Evolutionary conservation across 352 stramenopile species (phyloP), one percentile per base, ranked within the genome.

Genomic region (Phytopythium vexans): DNA sequence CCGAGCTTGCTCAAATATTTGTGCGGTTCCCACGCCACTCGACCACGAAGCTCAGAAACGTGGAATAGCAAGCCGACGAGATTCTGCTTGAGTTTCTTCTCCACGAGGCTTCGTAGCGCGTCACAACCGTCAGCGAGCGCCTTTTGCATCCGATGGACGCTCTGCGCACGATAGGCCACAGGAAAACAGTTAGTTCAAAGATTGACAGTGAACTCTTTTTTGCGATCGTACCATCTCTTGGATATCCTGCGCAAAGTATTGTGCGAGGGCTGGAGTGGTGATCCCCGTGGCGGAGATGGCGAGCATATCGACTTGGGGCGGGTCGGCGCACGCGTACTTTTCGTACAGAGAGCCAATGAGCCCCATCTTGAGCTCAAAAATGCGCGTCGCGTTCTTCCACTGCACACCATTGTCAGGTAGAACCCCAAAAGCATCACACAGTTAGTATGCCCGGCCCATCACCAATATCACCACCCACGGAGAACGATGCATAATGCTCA

Each of bases 171-270:
- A 35, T 12, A 27, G 48, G 12, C 1, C 16, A 41, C 6, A 58
- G 11, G 14, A 41, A 15, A 9, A 55, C 16, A 7, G 6, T 9
- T 27, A 31, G 32, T 10, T 32, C 36, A 21, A 16, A 43, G 16
- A 56, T 9, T 37, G 42, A 38, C 12, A 41, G 36, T 4, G 39
- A 16, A 16, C 9, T 8, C 21, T 8, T 39, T 6, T 8, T 37
- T n/a, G 8, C 11, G 42, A 37, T 7, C 68, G 35, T 56, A 88
- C 81, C 74, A 88, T 85, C 61, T 89, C 82, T 44, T 89, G 78
- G 44, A 92, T 92, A 52, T 92, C 78, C 59, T 92, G 82, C 2
- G 82, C 78, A 58, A 92, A 92, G 43, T 87, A 92, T 49, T 92
- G 82, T 1, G 77, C 74, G 6, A 92, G 56, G 10, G 77, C 78